Evolutionary conservation across 108 stramenopile species (phyloP).

Genomic region (Aurantiochytrium sp.): DNA sequence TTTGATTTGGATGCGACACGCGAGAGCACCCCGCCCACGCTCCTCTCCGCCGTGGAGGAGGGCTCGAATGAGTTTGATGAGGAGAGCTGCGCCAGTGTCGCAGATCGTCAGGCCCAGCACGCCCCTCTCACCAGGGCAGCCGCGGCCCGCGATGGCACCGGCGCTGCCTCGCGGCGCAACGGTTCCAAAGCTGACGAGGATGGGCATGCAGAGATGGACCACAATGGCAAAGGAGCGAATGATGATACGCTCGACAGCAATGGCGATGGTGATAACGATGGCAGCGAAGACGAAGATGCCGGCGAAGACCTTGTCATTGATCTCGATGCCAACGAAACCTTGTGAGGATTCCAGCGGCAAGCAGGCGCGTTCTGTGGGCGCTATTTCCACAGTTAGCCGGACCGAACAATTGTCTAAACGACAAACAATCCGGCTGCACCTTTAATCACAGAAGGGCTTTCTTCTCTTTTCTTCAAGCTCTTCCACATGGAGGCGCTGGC

Average conservation of each 20-base stretch:
- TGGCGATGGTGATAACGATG: background rate
- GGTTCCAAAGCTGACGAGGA: too few relatives aligned
- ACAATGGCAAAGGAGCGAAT: background rate
- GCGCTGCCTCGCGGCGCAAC: too few relatives aligned
- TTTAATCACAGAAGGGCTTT: too few relatives aligned
- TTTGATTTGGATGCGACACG: background rate
- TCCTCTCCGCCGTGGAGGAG: background rate
- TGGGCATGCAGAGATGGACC: too few relatives aligned
- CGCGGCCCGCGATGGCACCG: background rate
- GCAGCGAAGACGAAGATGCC: background rate
- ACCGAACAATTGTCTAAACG: too few relatives aligned
- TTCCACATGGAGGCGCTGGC: too few relatives aligned
- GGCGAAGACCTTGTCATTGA: background rate
- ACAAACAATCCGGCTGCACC: too few relatives aligned
- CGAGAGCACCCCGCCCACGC: background rate
- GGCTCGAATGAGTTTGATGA: background rate
- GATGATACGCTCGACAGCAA: background rate
- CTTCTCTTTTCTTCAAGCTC: too few relatives aligned
- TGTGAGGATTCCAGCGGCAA: background rate
- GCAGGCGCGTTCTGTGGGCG: too few relatives aligned
- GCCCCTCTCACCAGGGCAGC: background rate
- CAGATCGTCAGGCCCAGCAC: background rate
- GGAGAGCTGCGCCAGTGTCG: background rate
- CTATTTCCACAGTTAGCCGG: too few relatives aligned
- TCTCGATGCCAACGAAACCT: background rate